Evolutionary conservation across 495 filamentous ascomycete species (phyloP).

Genomic region (Opeltia flavorubescens): DNA sequence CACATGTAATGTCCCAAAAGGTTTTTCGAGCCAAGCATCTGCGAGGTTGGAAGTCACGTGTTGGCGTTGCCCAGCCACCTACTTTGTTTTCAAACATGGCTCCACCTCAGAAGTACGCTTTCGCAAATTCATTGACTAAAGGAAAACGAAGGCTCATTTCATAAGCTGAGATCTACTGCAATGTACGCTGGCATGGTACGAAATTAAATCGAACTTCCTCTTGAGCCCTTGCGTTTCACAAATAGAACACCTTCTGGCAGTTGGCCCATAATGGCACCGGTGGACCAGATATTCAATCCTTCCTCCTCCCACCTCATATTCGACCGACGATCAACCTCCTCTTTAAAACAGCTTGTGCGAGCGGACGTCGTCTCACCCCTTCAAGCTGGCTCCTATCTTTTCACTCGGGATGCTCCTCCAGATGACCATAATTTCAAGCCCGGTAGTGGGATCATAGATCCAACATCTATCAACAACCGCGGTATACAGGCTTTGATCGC

Average conservation of each 20-base stretch:
- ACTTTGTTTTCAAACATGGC: neutral
- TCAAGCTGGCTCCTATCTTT: conserved; percentile 5
- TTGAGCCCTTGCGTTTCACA: too few species aligned
- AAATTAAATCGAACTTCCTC: too few species aligned
- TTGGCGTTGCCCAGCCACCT: neutral
- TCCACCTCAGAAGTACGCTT: too few species aligned
- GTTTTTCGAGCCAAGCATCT: neutral
- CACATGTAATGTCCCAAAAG: too few species aligned
- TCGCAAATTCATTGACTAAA: too few species aligned
- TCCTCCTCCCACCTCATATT: neutral
- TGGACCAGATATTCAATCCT: neutral
- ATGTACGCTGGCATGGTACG: too few species aligned
- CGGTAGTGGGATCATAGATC: conserved; percentile 40
- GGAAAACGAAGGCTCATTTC: too few species aligned
- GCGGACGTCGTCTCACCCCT: conserved; percentile 6
- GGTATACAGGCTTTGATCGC: conserved; percentile 76
- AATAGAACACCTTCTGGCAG: too few species aligned
- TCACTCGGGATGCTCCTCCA: conserved; percentile 4
- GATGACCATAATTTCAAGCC: conserved; percentile 18
- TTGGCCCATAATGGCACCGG: neutral
- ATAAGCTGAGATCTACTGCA: too few species aligned
- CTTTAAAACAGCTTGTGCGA: neutral
- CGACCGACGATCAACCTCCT: conserved; percentile 3
- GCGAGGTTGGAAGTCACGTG: neutral
- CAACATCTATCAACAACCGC: conserved; percentile 67